phyloP scores from a whole-genome alignment of 176 grass and related monocot genomes.

The Zea mays region DNA sequence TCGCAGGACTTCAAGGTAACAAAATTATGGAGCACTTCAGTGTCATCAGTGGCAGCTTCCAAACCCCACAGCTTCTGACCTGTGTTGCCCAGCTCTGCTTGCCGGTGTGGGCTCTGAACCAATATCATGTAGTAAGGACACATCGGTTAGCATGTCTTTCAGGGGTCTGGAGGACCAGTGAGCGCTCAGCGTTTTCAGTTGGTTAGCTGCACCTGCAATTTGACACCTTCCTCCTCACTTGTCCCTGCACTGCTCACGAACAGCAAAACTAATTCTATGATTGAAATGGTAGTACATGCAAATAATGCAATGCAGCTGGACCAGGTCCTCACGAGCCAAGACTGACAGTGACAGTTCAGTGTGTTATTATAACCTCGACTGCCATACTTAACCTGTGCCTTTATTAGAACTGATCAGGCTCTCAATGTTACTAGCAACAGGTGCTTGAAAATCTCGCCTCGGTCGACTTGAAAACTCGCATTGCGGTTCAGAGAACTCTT shows the following conservation, averaged over 20 bases:
- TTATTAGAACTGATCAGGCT: not conserved
- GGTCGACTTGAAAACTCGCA: not conserved
- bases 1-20: not conserved
- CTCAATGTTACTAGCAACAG: not conserved
- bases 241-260: not conserved
- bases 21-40: not conserved
- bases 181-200: not conserved
- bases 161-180: not conserved
- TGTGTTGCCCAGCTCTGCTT: not conserved
- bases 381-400: not conserved
- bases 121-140: not conserved
- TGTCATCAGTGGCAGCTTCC: not conserved
- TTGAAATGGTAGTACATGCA: not conserved
- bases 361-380: slow-evolving; percentile 4
- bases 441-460: not conserved
- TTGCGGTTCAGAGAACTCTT: not conserved
- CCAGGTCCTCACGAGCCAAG: not conserved
- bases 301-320: slow-evolving; percentile 9
- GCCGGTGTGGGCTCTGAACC: not conserved
- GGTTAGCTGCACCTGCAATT: not conserved
- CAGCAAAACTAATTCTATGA: not conserved
- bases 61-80: not conserved
- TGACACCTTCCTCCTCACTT: not conserved
- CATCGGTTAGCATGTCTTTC: slow-evolving; percentile 24
- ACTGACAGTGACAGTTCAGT: slow-evolving; percentile 12